phyloP scores from a whole-genome alignment of 2,329 filamentous ascomycete genomes.

The Aspergillus chevalieri region DNA sequence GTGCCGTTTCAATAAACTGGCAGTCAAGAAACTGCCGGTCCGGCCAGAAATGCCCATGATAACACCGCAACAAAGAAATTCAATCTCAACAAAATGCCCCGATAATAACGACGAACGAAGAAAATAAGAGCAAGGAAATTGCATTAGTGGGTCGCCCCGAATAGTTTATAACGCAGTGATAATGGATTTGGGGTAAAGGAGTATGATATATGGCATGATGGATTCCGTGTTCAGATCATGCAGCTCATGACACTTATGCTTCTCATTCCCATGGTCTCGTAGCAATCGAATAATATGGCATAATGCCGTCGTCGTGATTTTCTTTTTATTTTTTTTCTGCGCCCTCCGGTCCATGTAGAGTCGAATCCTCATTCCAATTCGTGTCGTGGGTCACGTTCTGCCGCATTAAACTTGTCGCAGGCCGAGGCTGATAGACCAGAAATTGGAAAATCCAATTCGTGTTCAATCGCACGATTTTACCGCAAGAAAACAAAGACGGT shows the following conservation, averaged over 20 bases:
- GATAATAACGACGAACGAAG: constrained; percentile 1
- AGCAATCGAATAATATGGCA: constrained; percentile 13
- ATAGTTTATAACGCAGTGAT: constrained; percentile 26
- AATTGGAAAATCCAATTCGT: no score
- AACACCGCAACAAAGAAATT: neutral
- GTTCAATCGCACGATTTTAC: neutral
- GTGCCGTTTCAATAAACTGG: no score
- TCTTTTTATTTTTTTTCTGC: neutral
- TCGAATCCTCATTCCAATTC: no score
- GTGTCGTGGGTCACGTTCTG: no score
- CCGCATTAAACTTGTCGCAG: no score
- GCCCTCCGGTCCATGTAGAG: no score
- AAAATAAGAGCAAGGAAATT: constrained; percentile 11
- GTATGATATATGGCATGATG: constrained; percentile 4
- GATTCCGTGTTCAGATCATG: constrained; percentile 22
- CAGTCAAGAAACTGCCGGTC: neutral
- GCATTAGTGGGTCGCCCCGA: constrained; percentile 31
- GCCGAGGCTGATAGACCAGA: no score
- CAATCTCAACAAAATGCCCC: constrained; percentile 2
- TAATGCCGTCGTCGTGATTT: constrained; percentile 1
- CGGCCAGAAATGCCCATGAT: neutral
- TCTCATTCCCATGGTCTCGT: constrained; percentile 25
- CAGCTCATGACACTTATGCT: constrained; percentile 28
- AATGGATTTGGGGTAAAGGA: constrained; percentile 11
- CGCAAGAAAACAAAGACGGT: neutral